Conservation (phyloP, 2,329 filamentous ascomycete genomes). For the Penicillium rolfsii region DNA sequence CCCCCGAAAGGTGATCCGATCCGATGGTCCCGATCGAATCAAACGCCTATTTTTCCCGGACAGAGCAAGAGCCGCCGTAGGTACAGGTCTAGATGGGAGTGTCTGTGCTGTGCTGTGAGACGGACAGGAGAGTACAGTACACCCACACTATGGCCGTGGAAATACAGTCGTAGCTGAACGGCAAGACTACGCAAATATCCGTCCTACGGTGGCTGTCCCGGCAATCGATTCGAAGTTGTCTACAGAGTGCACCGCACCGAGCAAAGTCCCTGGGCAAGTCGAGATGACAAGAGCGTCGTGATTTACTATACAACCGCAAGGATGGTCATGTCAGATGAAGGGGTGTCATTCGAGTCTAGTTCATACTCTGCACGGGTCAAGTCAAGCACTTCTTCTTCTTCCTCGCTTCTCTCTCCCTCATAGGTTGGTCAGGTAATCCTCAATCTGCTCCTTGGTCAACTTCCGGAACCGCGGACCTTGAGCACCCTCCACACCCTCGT, state of each 20-base stretch:
- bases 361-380: conserved; percentile 2
- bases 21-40: neutral
- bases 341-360: conserved; percentile 26
- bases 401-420: conserved; percentile 53
- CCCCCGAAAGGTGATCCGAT: neutral
- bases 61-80: neutral
- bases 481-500: conserved; percentile 57
- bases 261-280: neutral
- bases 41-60: neutral
- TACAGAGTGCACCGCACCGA: conserved; percentile 1
- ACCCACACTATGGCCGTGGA: neutral
- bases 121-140: neutral
- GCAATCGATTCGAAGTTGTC: conserved; percentile 5
- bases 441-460: conserved; percentile 95
- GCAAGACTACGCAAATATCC: conserved; percentile 9
- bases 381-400: neutral
- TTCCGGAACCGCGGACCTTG: conserved; percentile 56
- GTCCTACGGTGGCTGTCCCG: conserved; percentile 14
- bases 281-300: neutral
- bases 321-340: neutral
- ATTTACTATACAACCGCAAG: neutral
- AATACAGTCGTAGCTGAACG: neutral
- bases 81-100: neutral
- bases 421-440: conserved; percentile 99
- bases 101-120: neutral